Base-by-base conservation (phyloP, 2,329 filamentous ascomycete species). In the Colletotrichum godetiae region DNA sequence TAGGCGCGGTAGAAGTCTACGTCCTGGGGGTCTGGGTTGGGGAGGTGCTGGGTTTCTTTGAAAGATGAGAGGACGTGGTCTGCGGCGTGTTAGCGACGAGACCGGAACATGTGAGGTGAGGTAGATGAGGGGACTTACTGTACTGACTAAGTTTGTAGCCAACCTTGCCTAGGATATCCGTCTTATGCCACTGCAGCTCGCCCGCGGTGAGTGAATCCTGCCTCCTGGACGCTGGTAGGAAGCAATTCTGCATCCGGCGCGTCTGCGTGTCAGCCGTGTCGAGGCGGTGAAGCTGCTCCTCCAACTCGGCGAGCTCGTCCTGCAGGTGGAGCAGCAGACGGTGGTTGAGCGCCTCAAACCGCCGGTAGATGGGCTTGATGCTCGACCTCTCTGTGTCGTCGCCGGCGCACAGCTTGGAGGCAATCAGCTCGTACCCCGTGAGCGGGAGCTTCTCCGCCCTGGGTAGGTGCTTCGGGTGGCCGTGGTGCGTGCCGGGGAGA, bases 271-370 rank as follows among this genome's bases (percentile, higher is more conserved):
- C 89, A 1, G 84, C 82, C 24, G 83, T 84, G 78, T 98, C 95
- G 1, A 97, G 82, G 0, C 87, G 85, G 22, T 90, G 89, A 1
- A 98, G 87, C 70, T 95, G 91, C 78, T 95, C 92, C 81, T 98
- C 95, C 49, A 97, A 86, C 77, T 96, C 93, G 35, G 88, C 87
- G 22, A 98, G 90, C 80, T 97, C 94, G 79, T 97, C 95, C 81
- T 98, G 95, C 19, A 97, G 86, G 75, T 97, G 92, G 0, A 98
- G 86, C 3, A 98, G 84, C 3, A 97, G 84, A 3, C 95, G 92
- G 80, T 97, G 95, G 77, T 97, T 95, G 22, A 98, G 84, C 12
- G 90, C 88, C 79, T 94, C 92, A 78, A 98, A 98, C 69, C 92
- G 92, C 56, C 95, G 91, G 81, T 97, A 98, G 72, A 97, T 88